A percentile compares a stretch with the other conserved stretches of the same genome.
Conservation (phyloP, 805 yeast species). For the Myxozyma melibiosi region DNA sequence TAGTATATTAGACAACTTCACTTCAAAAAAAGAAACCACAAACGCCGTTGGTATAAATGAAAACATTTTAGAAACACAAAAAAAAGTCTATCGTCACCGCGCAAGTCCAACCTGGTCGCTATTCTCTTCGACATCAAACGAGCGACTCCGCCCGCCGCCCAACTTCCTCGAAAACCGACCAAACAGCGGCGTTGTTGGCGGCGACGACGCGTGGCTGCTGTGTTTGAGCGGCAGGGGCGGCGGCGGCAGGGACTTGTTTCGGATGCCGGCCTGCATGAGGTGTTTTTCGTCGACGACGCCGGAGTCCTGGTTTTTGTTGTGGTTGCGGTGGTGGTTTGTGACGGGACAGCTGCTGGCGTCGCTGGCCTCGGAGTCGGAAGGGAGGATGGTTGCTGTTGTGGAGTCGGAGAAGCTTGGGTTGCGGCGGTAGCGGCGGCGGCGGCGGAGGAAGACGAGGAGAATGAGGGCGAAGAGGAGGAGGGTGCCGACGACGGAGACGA, state of each 20-base stretch:
- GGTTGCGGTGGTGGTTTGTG: not conserved
- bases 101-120: not conserved
- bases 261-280: constrained; percentile 3
- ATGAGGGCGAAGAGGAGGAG: constrained; percentile 4
- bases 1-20: too few species aligned
- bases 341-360: not conserved
- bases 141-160: not conserved
- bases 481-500: constrained; percentile 12
- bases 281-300: not conserved
- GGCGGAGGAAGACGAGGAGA: not conserved
- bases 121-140: not conserved
- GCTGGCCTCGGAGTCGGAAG: not conserved
- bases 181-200: constrained; percentile 6
- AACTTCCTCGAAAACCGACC: constrained; percentile 2
- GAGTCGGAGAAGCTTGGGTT: not conserved
- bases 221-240: not conserved
- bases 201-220: not conserved
- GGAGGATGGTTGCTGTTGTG: not conserved
- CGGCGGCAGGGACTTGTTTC: constrained; percentile 17
- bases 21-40: too few species aligned
- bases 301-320: not conserved
- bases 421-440: not conserved
- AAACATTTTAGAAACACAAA: too few species aligned
- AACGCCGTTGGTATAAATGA: too few species aligned
- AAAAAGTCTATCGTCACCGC: too few species aligned